Conservation (phyloP, 768 basidiomycete genomes). For the Amyloporia xantha region DNA sequence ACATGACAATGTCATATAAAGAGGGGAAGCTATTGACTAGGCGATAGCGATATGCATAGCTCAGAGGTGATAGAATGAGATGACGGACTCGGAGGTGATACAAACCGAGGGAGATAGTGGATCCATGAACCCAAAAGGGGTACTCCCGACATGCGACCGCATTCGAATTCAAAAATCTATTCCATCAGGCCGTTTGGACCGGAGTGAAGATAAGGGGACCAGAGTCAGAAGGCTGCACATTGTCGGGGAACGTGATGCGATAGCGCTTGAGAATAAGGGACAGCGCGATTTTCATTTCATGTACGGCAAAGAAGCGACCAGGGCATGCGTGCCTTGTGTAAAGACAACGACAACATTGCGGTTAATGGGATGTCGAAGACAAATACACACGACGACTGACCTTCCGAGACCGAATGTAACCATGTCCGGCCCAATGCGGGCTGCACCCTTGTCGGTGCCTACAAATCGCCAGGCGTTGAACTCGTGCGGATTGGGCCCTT, state of each 20-base stretch:
- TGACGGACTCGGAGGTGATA: no score
- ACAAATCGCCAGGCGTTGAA: neutral
- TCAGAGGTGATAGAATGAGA: no score
- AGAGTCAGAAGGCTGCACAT: neutral
- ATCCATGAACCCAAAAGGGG: no score
- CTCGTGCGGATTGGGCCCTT: neutral
- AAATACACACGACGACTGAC: no score
- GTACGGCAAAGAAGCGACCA: neutral
- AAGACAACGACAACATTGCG: no score
- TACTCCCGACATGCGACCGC: no score
- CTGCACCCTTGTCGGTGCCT: neutral
- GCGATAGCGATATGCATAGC: no score
- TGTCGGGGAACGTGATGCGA: neutral
- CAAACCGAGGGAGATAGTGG: no score
- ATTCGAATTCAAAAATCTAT: no score
- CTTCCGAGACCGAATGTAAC: neutral
- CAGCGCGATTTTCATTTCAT: neutral
- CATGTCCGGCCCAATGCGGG: neutral
- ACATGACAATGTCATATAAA: no score
- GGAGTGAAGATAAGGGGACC: neutral
- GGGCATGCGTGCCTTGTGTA: neutral
- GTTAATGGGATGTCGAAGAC: no score
- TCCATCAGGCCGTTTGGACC: neutral
- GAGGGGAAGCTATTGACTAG: no score
- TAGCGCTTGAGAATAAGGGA: neutral